Base-by-base conservation (phyloP, 2,329 filamentous ascomycete species). In the Graphium sp. region DNA sequence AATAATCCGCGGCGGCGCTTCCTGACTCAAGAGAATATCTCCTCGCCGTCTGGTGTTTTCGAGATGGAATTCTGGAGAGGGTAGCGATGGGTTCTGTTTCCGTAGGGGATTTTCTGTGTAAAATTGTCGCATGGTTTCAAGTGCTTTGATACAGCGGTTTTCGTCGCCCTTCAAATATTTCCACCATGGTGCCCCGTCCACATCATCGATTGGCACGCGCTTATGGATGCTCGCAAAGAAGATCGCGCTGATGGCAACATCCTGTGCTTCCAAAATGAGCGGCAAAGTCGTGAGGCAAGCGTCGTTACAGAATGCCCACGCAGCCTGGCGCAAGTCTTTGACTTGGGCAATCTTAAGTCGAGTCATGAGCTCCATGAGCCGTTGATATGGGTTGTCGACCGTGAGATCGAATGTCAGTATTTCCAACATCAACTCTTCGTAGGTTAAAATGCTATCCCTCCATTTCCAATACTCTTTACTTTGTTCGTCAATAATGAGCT, bases 401-500 rank as follows among this genome's bases (percentile, higher is more conserved):
- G 85, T 82, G 25, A 98, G 62, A 47, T 98, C 89, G 49, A 98
- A 98, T 34, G 85, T 95, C 12, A 98, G 62, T 25, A 74, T 73
- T 49, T 95, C 89, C 11, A 98, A 66, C 57, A 98, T 78, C 24
- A 87, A 60, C 47, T 95, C 89, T 53, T 98, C 89, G 45, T 91
- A 83, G 38, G 79, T 76, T 10, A 95, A 59, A 32, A 98, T 92
- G 33, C 78, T 89, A 47, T 98, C 89, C 35, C 84, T 72, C 89
- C 89, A 98, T 44, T 80, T 73, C 89, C 89, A 98, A 48, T 89
- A 98, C 46, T 98, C 89, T 46, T 94, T 95, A 40, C 80, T 91
- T 50, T 95, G 85, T 52, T 95, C 89, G 47, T 98, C 89, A 29
- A 95, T 81, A 30, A 87, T 62, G 34, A 94, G 68, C 42, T 83